Conservation (phyloP, 2,329 filamentous ascomycete genomes). For the Hortaea sp. region DNA sequence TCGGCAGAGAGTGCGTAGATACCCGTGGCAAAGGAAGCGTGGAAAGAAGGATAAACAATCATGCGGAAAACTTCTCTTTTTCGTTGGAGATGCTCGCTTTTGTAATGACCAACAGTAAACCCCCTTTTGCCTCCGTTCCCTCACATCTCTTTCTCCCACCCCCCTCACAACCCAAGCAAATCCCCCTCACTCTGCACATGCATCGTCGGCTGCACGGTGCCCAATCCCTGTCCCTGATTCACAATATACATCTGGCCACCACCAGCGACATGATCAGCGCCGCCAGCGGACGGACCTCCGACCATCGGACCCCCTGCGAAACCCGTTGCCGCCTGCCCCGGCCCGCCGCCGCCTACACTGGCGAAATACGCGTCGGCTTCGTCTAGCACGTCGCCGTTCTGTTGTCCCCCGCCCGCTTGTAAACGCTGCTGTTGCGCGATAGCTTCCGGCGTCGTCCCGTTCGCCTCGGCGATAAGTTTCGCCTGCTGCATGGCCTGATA, state of each 20-base stretch:
- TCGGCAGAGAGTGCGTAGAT: too few relatives aligned
- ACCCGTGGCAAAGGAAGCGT: too few relatives aligned
- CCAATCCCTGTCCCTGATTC: conserved; percentile 70
- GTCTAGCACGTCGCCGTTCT: conserved; percentile 38
- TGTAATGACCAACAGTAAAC: too few relatives aligned
- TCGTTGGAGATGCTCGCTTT: too few relatives aligned
- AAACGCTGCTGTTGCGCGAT: conserved; percentile 39
- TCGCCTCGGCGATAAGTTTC: conserved; percentile 13
- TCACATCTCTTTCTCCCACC: not conserved
- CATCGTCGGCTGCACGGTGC: conserved; percentile 61
- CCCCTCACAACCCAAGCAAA: conserved; percentile 20
- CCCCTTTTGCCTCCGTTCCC: too few relatives aligned
- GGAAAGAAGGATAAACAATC: too few relatives aligned
- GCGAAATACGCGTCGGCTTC: conserved; percentile 89
- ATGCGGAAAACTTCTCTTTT: too few relatives aligned
- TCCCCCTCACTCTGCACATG: conserved; percentile 42
- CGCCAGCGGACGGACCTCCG: too few relatives aligned
- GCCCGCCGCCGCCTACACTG: conserved; percentile 58
- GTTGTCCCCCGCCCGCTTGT: conserved; percentile 35
- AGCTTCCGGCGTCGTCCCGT: not conserved
- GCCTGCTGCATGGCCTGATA: conserved; percentile 34
- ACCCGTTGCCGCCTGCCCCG: conserved; percentile 13
- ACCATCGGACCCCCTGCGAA: conserved; percentile 8
- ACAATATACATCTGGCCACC: conserved; percentile 54
- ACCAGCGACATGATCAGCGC: conserved; percentile 6